A percentile compares a stretch with the other conserved stretches of the same genome.
These are phyloP conservation scores for Trichoderma breve DNA, from an alignment of 2,329 filamentous ascomycete species.

Conservation along the genomic window DNA sequence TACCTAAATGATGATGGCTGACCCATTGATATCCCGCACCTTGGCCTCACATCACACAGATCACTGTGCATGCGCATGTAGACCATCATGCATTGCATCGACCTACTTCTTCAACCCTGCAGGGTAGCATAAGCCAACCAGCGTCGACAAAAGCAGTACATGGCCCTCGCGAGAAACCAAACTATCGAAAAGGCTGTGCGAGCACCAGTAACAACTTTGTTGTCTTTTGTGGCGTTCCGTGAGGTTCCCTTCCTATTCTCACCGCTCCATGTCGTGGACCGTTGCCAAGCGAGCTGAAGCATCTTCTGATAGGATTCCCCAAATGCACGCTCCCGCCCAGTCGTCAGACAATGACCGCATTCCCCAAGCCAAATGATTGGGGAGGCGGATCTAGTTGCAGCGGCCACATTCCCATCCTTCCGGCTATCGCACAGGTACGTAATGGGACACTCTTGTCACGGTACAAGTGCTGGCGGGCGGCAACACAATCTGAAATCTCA, in stretches of 20 bases:
- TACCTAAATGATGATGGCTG: background rate
- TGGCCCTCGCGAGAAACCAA: background rate
- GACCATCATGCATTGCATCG: slow-evolving; percentile 16
- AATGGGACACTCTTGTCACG: background rate
- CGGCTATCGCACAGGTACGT: slow-evolving; percentile 17
- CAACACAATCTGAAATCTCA: slow-evolving; percentile 7
- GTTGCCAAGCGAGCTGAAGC: slow-evolving; percentile 20
- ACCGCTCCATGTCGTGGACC: slow-evolving; percentile 18
- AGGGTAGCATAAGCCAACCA: slow-evolving; percentile 10
- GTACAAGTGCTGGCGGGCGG: background rate
- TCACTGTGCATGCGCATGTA: slow-evolving; percentile 16
- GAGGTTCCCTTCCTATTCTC: slow-evolving; percentile 10
- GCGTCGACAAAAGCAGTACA: background rate
- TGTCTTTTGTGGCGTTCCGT: background rate
- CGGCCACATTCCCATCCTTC: slow-evolving; percentile 1
- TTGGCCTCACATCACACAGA: slow-evolving; percentile 4
- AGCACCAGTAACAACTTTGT: background rate
- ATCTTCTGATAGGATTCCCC: slow-evolving; percentile 11
- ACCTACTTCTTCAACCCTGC: background rate
- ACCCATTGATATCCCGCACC: background rate
- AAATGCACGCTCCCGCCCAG: background rate
- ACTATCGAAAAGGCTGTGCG: slow-evolving; percentile 18
- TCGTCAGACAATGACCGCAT: slow-evolving; percentile 17
- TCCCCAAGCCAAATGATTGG: background rate
- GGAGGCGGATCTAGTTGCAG: background rate